Conservation (phyloP, 1,284 basidiomycete genomes). For the Sporisorium reilianum region DNA sequence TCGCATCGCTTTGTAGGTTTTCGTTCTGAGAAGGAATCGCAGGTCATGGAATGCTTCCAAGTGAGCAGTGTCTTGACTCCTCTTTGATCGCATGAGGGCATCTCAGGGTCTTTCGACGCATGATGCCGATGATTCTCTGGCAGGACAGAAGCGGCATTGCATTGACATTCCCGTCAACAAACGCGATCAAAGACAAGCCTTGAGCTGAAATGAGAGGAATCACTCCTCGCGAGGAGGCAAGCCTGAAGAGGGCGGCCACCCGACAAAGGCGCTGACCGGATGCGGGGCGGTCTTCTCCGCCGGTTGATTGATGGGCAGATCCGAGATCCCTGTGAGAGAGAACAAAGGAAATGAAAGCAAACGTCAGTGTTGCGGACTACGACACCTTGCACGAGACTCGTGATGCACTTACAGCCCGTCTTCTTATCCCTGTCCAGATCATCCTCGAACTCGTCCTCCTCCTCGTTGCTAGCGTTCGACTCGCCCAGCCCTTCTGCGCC, state of each 20-base stretch:
- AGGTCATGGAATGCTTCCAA: no score
- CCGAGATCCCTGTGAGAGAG: conserved; percentile 36
- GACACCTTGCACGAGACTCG: neutral
- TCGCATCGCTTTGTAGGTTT: neutral
- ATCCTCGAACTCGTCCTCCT: conserved; percentile 39
- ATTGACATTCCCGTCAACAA: neutral
- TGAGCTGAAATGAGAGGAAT: neutral
- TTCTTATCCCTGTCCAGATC: conserved; percentile 36
- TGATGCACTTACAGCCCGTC: conserved; percentile 34
- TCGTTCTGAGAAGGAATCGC: no score
- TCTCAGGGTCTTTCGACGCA: neutral
- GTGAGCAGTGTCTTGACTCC: no score
- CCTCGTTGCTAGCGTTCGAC: conserved; percentile 35
- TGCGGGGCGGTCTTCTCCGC: conserved; percentile 48
- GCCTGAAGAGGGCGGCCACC: conserved; percentile 34
- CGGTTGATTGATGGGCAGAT: conserved; percentile 50
- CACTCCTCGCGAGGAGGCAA: conserved; percentile 21
- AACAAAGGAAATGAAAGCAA: neutral
- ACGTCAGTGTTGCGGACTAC: conserved; percentile 2
- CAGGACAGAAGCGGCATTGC: neutral
- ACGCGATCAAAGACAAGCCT: neutral
- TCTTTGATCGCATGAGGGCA: no score
- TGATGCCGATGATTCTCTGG: neutral
- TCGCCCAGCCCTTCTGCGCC: conserved; percentile 34
- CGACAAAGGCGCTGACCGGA: conserved; percentile 46